phyloP scores from a whole-genome alignment of 2,329 filamentous ascomycete species.

The Aureobasidium musti region DNA sequence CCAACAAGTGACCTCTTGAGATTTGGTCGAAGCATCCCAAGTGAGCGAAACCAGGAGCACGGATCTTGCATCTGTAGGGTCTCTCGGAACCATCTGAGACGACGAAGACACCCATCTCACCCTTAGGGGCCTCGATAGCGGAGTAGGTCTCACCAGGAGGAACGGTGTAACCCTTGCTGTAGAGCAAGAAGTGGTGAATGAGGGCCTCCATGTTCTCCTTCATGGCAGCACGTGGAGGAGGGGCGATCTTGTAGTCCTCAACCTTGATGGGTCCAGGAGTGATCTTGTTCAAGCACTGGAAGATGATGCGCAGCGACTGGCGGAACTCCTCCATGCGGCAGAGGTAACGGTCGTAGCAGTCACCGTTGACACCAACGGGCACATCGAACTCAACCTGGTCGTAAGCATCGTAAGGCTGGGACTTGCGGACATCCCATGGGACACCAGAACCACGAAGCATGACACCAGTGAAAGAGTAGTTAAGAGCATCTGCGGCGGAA shows the following conservation, averaged over 20 bases:
- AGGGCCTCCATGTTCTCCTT: slow-evolving; percentile 99
- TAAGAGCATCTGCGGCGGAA: slow-evolving; percentile 87
- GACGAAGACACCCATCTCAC: slow-evolving; percentile 97
- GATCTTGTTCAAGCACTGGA: slow-evolving; percentile 99
- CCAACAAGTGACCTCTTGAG: slow-evolving; percentile 85
- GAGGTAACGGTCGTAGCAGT: slow-evolving; percentile 98
- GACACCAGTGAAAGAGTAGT: slow-evolving; percentile 93
- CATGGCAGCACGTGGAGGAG: slow-evolving; percentile 95
- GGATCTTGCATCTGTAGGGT: slow-evolving; percentile 96
- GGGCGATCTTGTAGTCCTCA: slow-evolving; percentile 98
- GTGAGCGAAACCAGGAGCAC: slow-evolving; percentile 95
- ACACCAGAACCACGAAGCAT: slow-evolving; percentile 98
- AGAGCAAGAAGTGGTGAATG: slow-evolving; percentile 98
- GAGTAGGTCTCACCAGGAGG: slow-evolving; percentile 98
- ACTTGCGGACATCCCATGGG: slow-evolving; percentile 96
- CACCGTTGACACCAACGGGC: slow-evolving; percentile 91
- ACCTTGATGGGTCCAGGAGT: slow-evolving; percentile 89
- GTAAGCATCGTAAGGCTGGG: slow-evolving; percentile 95
- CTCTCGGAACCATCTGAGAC: slow-evolving; percentile 96
- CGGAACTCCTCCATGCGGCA: slow-evolving; percentile 99
- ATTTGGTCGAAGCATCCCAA: slow-evolving; percentile 93
- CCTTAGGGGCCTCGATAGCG: slow-evolving; percentile 98
- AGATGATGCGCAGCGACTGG: slow-evolving; percentile 95
- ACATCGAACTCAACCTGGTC: slow-evolving; percentile 98
- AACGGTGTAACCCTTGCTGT: slow-evolving; percentile 97